phyloP scores from a whole-genome alignment of 768 basidiomycete species.

The Trametes sanguinea region DNA sequence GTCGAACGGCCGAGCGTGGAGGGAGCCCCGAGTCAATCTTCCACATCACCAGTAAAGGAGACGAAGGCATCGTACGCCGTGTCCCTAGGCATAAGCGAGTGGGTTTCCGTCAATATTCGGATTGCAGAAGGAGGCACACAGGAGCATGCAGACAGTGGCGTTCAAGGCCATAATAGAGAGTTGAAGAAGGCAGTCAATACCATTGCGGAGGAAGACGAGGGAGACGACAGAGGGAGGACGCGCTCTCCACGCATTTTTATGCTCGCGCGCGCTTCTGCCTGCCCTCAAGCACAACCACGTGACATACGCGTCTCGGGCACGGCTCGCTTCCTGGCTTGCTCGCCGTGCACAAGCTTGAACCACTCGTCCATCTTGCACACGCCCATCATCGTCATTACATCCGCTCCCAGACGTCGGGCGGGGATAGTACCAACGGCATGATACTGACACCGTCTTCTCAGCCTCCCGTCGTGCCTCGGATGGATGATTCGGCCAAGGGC shows the following conservation, averaged over 20 bases:
- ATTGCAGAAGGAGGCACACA: not conserved
- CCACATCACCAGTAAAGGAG: conserved; percentile 77
- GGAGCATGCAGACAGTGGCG: too few species aligned
- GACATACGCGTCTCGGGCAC: not conserved
- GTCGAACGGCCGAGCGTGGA: conserved; percentile 75
- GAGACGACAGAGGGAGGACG: too few species aligned
- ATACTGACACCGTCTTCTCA: conserved; percentile 4
- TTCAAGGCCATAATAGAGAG: too few species aligned
- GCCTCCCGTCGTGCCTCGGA: conserved; percentile 5
- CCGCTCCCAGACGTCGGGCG: not conserved
- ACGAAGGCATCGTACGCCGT: conserved; percentile 75
- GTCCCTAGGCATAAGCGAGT: conserved; percentile 79
- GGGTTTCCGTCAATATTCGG: conserved; percentile 35
- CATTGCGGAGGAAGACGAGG: too few species aligned
- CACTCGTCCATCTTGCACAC: not conserved
- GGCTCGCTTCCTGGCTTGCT: not conserved
- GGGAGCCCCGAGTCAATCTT: conserved; percentile 54
- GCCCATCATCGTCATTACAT: not conserved
- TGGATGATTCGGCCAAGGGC: not conserved
- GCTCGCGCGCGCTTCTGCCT: conserved; percentile 1
- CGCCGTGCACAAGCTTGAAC: not conserved
- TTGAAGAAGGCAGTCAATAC: too few species aligned
- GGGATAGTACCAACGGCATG: not conserved
- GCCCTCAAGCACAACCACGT: conserved; percentile 17
- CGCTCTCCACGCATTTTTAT: too few species aligned